Evolutionary conservation across 1,284 basidiomycete genomes (phyloP).

Genomic region (Gymnopus androsaceus): DNA sequence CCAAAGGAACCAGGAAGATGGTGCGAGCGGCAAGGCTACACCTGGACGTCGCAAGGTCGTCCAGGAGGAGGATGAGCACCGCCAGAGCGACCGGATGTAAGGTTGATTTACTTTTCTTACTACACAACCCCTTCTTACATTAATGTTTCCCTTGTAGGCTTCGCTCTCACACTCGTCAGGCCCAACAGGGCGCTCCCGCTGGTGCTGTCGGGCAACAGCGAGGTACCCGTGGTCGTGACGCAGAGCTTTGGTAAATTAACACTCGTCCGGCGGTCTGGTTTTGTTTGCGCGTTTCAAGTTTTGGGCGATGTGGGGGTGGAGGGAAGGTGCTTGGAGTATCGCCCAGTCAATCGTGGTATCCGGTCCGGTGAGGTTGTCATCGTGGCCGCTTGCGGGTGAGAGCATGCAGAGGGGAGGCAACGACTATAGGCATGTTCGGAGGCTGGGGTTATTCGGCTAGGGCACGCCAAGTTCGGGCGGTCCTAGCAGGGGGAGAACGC

Average conservation of each 20-base stretch:
- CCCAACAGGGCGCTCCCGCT: conserved; percentile 61
- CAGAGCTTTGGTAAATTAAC: conserved; percentile 71
- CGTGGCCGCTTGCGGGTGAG: conserved; percentile 29
- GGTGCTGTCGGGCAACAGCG: conserved; percentile 67
- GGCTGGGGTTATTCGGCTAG: conserved; percentile 34
- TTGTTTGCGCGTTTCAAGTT: conserved; percentile 56
- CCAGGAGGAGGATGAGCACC: conserved; percentile 78
- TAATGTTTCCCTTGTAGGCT: conserved; percentile 59
- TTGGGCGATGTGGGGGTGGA: conserved; percentile 57
- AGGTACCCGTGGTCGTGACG: conserved; percentile 59
- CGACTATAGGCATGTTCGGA: conserved; percentile 25
- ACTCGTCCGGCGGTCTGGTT: conserved; percentile 27
- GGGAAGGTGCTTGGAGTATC: conserved; percentile 56
- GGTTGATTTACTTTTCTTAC: conserved; percentile 28
- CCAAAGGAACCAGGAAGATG: conserved; percentile 72
- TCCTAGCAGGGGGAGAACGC: conserved; percentile 12
- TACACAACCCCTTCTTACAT: conserved; percentile 17
- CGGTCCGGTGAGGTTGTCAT: conserved; percentile 30
- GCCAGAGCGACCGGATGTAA: conserved; percentile 78
- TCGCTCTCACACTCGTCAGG: conserved; percentile 82
- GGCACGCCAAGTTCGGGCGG: conserved; percentile 46
- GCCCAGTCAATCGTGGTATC: conserved; percentile 40
- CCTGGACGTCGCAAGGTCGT: conserved; percentile 72
- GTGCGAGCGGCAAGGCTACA: conserved; percentile 61
- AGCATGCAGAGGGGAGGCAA: conserved; percentile 17